Evolutionary conservation across 805 yeast species (phyloP).

Genomic region (Kregervanrija pseudodelftensis): DNA sequence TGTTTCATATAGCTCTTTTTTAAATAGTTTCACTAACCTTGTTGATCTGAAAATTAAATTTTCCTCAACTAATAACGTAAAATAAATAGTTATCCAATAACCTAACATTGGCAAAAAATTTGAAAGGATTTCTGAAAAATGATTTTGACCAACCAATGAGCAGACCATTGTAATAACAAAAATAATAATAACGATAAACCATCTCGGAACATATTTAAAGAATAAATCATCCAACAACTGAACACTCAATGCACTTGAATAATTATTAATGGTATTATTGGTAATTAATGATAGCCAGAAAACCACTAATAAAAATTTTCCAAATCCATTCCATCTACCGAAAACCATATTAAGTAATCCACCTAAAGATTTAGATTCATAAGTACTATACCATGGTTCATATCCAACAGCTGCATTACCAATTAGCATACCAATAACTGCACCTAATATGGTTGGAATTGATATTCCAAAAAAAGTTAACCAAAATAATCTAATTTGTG

Average conservation of each 20-base stretch:
- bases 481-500: constrained; percentile 44
- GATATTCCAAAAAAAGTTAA: constrained; percentile 62
- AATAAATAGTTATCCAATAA: constrained; percentile 82
- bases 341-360: constrained; percentile 64
- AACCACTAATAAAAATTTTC: constrained; percentile 65
- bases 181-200: constrained; percentile 62
- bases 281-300: constrained; percentile 71
- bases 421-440: constrained; percentile 61
- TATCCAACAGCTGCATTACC: constrained; percentile 58
- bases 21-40: constrained; percentile 31
- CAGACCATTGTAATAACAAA: constrained; percentile 60
- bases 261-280: constrained; percentile 73
- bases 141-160: constrained; percentile 69
- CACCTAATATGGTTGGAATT: constrained; percentile 71
- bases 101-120: constrained; percentile 89
- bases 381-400: constrained; percentile 51
- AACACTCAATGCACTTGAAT: constrained; percentile 74
- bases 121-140: constrained; percentile 64
- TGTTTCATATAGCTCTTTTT: constrained; percentile 31
- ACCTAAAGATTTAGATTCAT: constrained; percentile 59
- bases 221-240: constrained; percentile 49
- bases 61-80: constrained; percentile 64
- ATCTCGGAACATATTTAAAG: constrained; percentile 64
- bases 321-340: constrained; percentile 66
- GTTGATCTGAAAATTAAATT: constrained; percentile 61